phyloP scores from a whole-genome alignment of 345 rosid genomes.

The Salix viminalis region DNA sequence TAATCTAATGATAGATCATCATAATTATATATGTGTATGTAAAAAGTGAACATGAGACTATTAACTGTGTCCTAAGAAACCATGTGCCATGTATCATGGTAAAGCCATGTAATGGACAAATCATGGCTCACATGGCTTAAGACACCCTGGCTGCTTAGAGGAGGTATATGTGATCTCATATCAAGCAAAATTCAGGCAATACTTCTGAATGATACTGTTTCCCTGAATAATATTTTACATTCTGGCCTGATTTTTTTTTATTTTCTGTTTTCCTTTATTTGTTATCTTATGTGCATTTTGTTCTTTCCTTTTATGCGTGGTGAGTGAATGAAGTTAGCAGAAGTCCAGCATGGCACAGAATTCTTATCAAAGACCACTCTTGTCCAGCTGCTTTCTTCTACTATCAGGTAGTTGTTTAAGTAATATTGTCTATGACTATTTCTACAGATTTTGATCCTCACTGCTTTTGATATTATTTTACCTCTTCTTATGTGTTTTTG shows the following conservation, averaged over 20 bases:
- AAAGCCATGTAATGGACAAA: no score
- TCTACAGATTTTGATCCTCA: background rate
- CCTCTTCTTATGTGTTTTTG: background rate
- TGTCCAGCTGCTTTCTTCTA: slow-evolving; percentile 59
- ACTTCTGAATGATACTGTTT: no score
- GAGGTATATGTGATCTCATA: background rate
- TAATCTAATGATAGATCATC: no score
- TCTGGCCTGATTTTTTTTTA: background rate
- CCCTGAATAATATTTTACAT: background rate
- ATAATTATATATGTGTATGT: no score
- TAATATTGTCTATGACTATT: background rate
- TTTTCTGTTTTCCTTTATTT: background rate
- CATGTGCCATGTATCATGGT: background rate
- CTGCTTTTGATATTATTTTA: background rate
- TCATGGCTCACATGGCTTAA: no score
- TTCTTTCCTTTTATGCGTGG: background rate
- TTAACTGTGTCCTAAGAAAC: background rate
- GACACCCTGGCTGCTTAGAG: background rate
- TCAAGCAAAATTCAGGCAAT: no score
- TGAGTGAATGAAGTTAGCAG: slow-evolving; percentile 55
- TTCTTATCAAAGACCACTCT: slow-evolving; percentile 64
- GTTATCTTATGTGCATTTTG: background rate
- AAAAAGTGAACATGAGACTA: no score
- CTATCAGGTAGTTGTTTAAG: slow-evolving; percentile 51
- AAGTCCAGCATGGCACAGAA: slow-evolving; percentile 66